Conservation (phyloP, 768 basidiomycete genomes). For the Leccinum disarticulatum region DNA sequence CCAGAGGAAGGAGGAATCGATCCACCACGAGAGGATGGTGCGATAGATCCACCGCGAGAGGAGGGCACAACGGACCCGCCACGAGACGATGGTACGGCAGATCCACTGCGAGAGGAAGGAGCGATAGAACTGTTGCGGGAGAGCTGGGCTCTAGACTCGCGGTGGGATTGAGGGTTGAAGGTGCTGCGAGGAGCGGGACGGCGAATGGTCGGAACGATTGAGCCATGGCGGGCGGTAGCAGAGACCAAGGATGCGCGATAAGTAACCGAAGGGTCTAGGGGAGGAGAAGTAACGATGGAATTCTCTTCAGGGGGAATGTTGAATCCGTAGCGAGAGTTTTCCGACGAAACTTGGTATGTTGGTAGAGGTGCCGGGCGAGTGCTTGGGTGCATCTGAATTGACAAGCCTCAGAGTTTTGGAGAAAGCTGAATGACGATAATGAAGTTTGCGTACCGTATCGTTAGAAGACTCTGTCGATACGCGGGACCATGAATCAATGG, state of each 20-base stretch:
- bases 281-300: too few relatives aligned
- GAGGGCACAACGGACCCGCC: background rate
- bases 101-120: background rate
- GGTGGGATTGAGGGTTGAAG: too few relatives aligned
- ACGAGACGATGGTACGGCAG: background rate
- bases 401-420: too few relatives aligned
- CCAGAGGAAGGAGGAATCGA: background rate
- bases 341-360: background rate
- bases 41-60: background rate
- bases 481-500: background rate
- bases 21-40: background rate
- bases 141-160: too few relatives aligned
- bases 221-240: too few relatives aligned
- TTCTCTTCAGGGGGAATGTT: background rate
- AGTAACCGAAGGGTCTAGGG: too few relatives aligned
- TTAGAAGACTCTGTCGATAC: background rate
- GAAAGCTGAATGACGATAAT: too few relatives aligned
- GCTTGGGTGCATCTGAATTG: background rate
- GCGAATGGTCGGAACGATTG: too few relatives aligned
- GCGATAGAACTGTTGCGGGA: background rate
- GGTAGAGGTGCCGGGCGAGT: background rate
- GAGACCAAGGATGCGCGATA: too few relatives aligned
- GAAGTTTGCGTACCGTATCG: background rate
- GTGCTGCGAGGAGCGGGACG: too few relatives aligned
- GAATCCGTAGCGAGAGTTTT: background rate